Percentiles rank a stretch among this genome's conserved stretches.
Conservation (phyloP, 139 green algal species). For the Klebsormidium nitens region DNA sequence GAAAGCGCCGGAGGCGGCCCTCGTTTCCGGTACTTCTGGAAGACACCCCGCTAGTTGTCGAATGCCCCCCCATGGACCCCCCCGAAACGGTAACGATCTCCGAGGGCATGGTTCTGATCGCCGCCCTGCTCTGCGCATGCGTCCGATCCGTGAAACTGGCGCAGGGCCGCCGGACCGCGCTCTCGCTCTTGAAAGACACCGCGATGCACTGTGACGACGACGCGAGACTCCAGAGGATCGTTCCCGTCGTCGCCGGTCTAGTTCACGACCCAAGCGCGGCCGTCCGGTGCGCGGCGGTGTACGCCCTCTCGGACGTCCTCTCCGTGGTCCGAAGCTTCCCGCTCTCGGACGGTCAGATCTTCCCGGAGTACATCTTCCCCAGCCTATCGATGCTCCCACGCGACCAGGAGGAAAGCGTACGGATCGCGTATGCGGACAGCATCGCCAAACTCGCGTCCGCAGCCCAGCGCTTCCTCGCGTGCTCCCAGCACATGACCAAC, state of each 20-base stretch:
- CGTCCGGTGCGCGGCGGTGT: constrained; percentile 41
- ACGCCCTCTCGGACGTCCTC: constrained; percentile 38
- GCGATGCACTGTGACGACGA: constrained; percentile 65
- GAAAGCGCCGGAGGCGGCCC: constrained; percentile 18
- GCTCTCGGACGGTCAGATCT: constrained; percentile 53
- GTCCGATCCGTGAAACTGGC: constrained; percentile 62
- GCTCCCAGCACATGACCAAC: constrained; percentile 50
- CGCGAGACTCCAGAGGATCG: constrained; percentile 50
- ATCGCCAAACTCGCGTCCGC: constrained; percentile 57
- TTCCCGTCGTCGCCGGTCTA: constrained; percentile 79
- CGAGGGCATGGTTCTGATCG: constrained; percentile 49
- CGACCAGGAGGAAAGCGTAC: constrained; percentile 77
- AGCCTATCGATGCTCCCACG: constrained; percentile 74
- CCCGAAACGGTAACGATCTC: background rate
- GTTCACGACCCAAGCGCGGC: constrained; percentile 43
- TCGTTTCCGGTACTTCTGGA: background rate
- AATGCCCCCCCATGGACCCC: background rate
- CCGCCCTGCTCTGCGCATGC: constrained; percentile 73
- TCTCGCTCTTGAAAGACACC: constrained; percentile 57
- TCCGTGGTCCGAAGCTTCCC: constrained; percentile 25
- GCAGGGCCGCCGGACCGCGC: constrained; percentile 51
- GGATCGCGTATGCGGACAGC: constrained; percentile 58
- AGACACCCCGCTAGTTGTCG: background rate
- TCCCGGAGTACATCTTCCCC: constrained; percentile 91
- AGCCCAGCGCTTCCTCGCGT: constrained; percentile 60